Evolutionary conservation across 2,329 filamentous ascomycete genomes (phyloP).

Genomic region (Penicillium decumbens): DNA sequence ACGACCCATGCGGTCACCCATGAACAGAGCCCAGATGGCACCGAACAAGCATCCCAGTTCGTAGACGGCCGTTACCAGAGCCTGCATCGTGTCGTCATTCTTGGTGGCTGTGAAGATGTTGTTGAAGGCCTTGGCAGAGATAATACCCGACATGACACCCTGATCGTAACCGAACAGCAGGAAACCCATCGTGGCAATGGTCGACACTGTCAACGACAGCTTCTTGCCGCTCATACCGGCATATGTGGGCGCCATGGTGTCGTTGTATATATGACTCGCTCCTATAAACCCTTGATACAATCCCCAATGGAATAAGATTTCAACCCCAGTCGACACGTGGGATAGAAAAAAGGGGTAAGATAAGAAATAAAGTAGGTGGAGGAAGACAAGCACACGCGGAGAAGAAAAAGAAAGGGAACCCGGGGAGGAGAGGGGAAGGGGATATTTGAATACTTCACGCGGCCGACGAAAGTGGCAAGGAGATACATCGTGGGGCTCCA

Average conservation of each 20-base stretch:
- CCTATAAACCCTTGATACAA: not conserved
- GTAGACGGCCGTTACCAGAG: slow-evolving; percentile 32
- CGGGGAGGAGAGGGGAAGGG: slow-evolving; percentile 18
- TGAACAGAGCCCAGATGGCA: slow-evolving; percentile 35
- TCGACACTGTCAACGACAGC: slow-evolving; percentile 55
- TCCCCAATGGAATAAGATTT: not conserved
- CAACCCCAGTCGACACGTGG: slow-evolving; percentile 2
- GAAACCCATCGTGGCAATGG: slow-evolving; percentile 62
- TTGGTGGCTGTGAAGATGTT: slow-evolving; percentile 34
- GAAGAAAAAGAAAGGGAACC: slow-evolving; percentile 14
- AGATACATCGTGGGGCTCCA: slow-evolving; percentile 21
- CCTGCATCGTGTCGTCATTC: slow-evolving; percentile 39
- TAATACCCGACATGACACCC: slow-evolving; percentile 41
- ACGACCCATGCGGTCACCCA: slow-evolving; percentile 36
- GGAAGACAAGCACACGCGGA: slow-evolving; percentile 8
- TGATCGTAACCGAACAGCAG: slow-evolving; percentile 33
- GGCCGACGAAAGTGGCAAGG: slow-evolving; percentile 18
- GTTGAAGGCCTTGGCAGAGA: slow-evolving; percentile 31
- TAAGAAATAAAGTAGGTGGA: slow-evolving; percentile 4
- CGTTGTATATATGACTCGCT: not conserved
- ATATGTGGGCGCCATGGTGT: slow-evolving; percentile 51
- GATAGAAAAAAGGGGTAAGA: slow-evolving; percentile 1
- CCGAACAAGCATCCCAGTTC: slow-evolving; percentile 36
- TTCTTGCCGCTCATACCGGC: slow-evolving; percentile 57
- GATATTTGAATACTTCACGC: slow-evolving; percentile 27